Percentiles rank a stretch among this genome's conserved stretches.
Conservation (phyloP, 2,329 filamentous ascomycete species). For the Ceratocystis smalleyi region DNA sequence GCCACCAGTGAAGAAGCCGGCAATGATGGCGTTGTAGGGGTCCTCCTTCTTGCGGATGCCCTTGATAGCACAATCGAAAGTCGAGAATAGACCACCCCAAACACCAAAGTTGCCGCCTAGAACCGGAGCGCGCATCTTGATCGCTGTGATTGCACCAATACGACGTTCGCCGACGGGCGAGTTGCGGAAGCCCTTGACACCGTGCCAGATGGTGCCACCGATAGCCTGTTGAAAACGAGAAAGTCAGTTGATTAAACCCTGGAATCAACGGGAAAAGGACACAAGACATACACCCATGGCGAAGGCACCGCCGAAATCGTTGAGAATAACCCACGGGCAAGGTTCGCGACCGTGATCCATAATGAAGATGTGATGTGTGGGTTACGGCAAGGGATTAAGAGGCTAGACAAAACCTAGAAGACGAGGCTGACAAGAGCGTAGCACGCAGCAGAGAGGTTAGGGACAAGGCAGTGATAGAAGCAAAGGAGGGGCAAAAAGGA, state of each 20-base stretch:
- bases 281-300: slow-evolving; percentile 66
- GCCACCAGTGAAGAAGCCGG: slow-evolving; percentile 91
- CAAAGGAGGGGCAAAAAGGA: neutral
- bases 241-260: slow-evolving; percentile 19
- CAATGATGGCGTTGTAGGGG: slow-evolving; percentile 94
- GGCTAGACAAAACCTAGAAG: neutral
- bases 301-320: slow-evolving; percentile 95
- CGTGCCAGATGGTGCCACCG: slow-evolving; percentile 82
- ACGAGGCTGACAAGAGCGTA: neutral
- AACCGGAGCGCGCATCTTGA: slow-evolving; percentile 93
- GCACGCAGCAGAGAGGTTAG: neutral
- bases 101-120: slow-evolving; percentile 96
- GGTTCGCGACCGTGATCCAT: slow-evolving; percentile 97
- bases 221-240: slow-evolving; percentile 38
- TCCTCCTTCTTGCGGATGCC: slow-evolving; percentile 92
- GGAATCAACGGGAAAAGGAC: neutral
- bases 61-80: slow-evolving; percentile 94
- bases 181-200: slow-evolving; percentile 86
- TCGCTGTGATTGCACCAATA: slow-evolving; percentile 89
- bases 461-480: neutral
- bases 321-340: slow-evolving; percentile 90
- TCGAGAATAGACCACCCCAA: slow-evolving; percentile 91
- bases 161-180: slow-evolving; percentile 83
- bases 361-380: slow-evolving; percentile 14
- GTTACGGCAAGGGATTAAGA: neutral